Percentiles rank a stretch among this genome's conserved stretches.
Evolutionary conservation across 805 yeast species (phyloP).

Genomic region (Candida insectorum): DNA sequence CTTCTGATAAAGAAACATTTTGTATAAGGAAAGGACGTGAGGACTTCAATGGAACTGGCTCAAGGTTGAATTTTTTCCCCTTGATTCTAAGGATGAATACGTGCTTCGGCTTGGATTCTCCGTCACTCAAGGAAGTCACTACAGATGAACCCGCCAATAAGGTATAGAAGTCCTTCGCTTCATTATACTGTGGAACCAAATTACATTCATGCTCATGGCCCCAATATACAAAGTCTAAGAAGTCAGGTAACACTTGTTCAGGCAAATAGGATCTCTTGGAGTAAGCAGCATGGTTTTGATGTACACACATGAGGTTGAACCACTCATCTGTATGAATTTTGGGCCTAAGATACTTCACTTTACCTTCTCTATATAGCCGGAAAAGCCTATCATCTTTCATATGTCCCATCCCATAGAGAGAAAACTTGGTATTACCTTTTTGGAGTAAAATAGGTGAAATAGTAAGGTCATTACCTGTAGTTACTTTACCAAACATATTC

Average conservation of each 20-base stretch:
- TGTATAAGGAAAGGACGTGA: conserved; percentile 82
- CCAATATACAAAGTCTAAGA: conserved; percentile 85
- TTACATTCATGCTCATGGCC: conserved; percentile 98
- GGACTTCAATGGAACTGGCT: conserved; percentile 61
- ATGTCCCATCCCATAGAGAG: conserved; percentile 85
- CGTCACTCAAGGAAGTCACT: conserved; percentile 85
- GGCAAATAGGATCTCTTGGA: conserved; percentile 76
- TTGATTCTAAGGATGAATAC: conserved; percentile 68
- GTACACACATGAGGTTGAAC: conserved; percentile 84
- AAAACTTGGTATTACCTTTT: conserved; percentile 78
- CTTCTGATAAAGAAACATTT: conserved; percentile 52
- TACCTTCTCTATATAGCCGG: conserved; percentile 75
- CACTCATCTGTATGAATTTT: conserved; percentile 55
- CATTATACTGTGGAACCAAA: conserved; percentile 61
- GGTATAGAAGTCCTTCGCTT: conserved; percentile 65
- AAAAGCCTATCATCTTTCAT: conserved; percentile 86
- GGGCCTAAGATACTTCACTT: conserved; percentile 78
- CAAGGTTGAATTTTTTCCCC: conserved; percentile 53
- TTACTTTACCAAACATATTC: conserved; percentile 85
- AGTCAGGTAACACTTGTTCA: conserved; percentile 76
- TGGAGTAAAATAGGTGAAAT: conserved; percentile 75
- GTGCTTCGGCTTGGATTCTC: conserved; percentile 73
- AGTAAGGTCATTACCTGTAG: conserved; percentile 69
- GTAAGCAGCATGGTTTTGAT: conserved; percentile 86
- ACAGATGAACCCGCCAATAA: conserved; percentile 93